Conservation (phyloP, 345 rosid species). For the Citrus inodora region DNA sequence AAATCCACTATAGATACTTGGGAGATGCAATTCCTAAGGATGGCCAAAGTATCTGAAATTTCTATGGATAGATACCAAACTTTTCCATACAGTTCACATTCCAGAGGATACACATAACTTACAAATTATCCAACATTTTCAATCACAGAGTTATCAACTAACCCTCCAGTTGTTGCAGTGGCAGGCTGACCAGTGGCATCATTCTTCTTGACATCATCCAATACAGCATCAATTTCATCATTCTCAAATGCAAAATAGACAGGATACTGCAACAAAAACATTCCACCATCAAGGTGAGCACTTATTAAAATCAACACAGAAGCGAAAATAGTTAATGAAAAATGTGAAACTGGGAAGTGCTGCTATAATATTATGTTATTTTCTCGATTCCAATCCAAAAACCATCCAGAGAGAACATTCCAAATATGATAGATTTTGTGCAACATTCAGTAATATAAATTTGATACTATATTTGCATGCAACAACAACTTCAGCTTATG, state of each 20-base stretch:
- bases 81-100: background rate
- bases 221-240: slow-evolving; percentile 67
- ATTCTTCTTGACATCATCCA: slow-evolving; percentile 81
- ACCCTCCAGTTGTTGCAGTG: slow-evolving; percentile 98
- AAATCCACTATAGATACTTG: background rate
- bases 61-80: background rate
- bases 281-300: background rate
- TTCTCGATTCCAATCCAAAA: background rate
- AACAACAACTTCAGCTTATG: too few relatives aligned
- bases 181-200: slow-evolving; percentile 91
- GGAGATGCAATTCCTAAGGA: background rate
- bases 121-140: slow-evolving; percentile 2
- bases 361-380: background rate
- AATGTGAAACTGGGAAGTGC: background rate
- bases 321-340: background rate
- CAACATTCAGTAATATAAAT: too few relatives aligned
- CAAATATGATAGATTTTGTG: too few relatives aligned
- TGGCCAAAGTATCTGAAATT: background rate
- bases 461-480: too few relatives aligned
- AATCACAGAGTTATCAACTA: slow-evolving; percentile 29
- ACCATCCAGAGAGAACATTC: background rate
- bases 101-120: background rate
- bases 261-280: slow-evolving; percentile 61
- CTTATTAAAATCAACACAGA: background rate
- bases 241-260: slow-evolving; percentile 95